phyloP scores from a whole-genome alignment of 208 protist genomes.

The Spongospora subterranea region DNA sequence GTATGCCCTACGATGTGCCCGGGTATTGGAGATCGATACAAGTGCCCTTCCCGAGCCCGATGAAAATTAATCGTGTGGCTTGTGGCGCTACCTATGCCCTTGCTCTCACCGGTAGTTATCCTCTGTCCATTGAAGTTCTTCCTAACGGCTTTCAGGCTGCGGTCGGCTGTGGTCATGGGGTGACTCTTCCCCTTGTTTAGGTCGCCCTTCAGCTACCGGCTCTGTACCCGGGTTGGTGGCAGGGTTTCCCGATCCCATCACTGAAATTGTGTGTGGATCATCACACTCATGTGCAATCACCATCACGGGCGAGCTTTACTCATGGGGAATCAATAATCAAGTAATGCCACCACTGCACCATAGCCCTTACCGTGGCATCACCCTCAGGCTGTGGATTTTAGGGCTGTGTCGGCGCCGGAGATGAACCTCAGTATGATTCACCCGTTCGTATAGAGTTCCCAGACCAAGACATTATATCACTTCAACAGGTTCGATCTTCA shows the following conservation, averaged over 20 bases:
- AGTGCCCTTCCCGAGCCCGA: background rate
- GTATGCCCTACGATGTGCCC: background rate
- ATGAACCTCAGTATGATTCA: background rate
- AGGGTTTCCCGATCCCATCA: background rate
- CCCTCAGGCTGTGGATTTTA: background rate
- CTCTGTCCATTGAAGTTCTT: background rate
- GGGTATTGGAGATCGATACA: background rate
- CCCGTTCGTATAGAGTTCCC: too few species aligned
- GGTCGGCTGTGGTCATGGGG: background rate
- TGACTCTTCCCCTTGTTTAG: background rate
- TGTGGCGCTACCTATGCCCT: background rate
- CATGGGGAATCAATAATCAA: background rate
- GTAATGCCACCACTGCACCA: background rate
- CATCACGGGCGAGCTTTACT: background rate
- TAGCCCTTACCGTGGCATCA: background rate
- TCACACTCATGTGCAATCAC: background rate
- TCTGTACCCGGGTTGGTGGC: background rate
- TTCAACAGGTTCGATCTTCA: background rate
- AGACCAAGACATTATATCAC: too few species aligned
- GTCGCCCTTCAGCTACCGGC: background rate
- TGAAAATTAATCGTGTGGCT: background rate
- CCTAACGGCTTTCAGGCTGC: background rate
- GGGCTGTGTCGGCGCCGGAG: background rate
- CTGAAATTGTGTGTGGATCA: background rate
- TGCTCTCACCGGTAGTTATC: background rate